Percentiles rank a stretch among this genome's conserved stretches.
Evolutionary conservation across 2,329 filamentous ascomycete species (phyloP).

Genomic region (Xylariaceae sp.): DNA sequence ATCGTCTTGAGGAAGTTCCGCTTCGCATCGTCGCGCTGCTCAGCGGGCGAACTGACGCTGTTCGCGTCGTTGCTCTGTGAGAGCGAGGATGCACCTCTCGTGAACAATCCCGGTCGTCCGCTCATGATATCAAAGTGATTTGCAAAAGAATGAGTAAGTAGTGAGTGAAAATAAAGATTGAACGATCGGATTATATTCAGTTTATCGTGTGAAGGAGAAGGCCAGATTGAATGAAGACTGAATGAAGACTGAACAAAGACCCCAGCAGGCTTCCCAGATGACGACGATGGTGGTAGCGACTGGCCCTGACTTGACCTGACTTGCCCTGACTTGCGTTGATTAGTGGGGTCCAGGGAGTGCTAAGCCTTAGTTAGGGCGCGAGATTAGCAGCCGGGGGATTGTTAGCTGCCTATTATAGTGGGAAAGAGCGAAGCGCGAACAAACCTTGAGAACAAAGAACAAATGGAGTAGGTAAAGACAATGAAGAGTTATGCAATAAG

Average conservation of each 20-base stretch:
- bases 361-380: background rate
- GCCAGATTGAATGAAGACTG: no score
- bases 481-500: background rate
- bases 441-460: background rate
- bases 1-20: slow-evolving; percentile 73
- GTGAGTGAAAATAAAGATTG: no score
- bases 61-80: slow-evolving; percentile 55
- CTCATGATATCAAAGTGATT: slow-evolving; percentile 44
- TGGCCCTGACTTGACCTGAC: no score
- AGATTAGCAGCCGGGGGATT: background rate
- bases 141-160: background rate
- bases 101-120: slow-evolving; percentile 53
- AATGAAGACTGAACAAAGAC: no score
- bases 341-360: background rate
- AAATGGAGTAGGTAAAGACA: background rate
- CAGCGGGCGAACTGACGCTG: slow-evolving; percentile 62
- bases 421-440: background rate
- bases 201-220: background rate
- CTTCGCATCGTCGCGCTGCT: slow-evolving; percentile 72
- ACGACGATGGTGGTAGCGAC: slow-evolving; percentile 11
- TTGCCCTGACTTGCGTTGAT: no score
- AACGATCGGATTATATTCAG: background rate
- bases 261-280: background rate
- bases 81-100: slow-evolving; percentile 57
- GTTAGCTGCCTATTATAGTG: background rate